Percentiles rank a stretch among this genome's conserved stretches.
Evolutionary conservation across 2,329 filamentous ascomycete genomes (phyloP).

Genomic region (Ascochyta rabiei): DNA sequence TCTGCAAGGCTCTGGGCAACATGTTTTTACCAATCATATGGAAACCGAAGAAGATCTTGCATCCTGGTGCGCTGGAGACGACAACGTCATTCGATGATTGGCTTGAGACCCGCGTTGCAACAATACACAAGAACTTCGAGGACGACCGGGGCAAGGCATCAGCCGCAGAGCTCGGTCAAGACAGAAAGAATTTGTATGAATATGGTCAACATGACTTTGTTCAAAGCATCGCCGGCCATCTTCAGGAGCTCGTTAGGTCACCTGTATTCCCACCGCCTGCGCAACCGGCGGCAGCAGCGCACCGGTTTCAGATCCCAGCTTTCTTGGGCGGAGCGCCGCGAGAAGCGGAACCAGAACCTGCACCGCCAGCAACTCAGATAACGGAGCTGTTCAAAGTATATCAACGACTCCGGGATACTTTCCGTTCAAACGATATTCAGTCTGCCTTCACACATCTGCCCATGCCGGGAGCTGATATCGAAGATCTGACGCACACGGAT

Average conservation of each 20-base stretch:
- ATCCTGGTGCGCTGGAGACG: constrained; percentile 71
- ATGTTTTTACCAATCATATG: constrained; percentile 93
- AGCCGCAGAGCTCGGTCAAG: constrained; percentile 39
- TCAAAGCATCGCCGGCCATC: constrained; percentile 53
- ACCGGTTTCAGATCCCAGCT: constrained; percentile 41
- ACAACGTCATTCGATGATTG: constrained; percentile 70
- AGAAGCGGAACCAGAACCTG: constrained; percentile 8
- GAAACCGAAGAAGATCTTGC: constrained; percentile 87
- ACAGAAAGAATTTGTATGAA: constrained; percentile 57
- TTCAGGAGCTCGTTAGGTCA: constrained; percentile 44
- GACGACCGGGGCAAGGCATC: constrained; percentile 28
- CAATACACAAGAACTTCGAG: constrained; percentile 54
- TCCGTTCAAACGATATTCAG: constrained; percentile 57
- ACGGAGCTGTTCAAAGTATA: constrained; percentile 62
- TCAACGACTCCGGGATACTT: constrained; percentile 61
- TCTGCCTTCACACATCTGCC: constrained; percentile 55
- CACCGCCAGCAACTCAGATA: constrained; percentile 31
- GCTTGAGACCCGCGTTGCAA: constrained; percentile 64
- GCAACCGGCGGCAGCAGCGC: constrained; percentile 28
- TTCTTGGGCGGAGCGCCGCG: constrained; percentile 27
- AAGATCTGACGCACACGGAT: constrained; percentile 61
- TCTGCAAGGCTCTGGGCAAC: constrained; percentile 96
- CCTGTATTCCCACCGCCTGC: constrained; percentile 14
- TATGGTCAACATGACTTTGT: constrained; percentile 60
- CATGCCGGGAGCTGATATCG: constrained; percentile 45